Base-by-base conservation (phyloP, 208 protist genomes). In the Trypanosoma mega region DNA sequence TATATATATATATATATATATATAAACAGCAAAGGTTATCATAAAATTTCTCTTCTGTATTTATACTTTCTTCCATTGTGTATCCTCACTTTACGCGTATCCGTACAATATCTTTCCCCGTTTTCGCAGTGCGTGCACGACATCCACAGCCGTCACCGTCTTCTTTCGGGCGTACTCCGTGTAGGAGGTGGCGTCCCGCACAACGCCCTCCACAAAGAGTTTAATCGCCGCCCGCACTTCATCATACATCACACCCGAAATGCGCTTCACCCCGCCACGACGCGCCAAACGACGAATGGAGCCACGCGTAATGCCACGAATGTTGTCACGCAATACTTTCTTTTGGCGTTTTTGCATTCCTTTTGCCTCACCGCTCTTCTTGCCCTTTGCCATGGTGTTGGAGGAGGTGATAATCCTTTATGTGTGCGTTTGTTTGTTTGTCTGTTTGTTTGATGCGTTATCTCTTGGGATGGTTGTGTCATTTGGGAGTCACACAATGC, bases 61-160 rank as follows among this genome's bases (percentile, higher is more conserved):
- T 20, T 37, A 39, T 6, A 53, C 4, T 36, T 9, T 36, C 14
- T 33, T 14, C 9, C n/a, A n/a, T n/a, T n/a, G n/a, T n/a, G n/a
- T n/a, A n/a, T n/a, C n/a, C n/a, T n/a, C n/a, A 24, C 3, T 12
- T 64, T 34, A 66, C 14, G 51, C 82, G 66, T 90, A 94, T 50
- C 87, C 87, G 72, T 94, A 94, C 3, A 94, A 59, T 23, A 85
- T 87, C 62, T 80, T 69, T 31, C 87, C 87, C 49, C 78, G 80
- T 64, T 82, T 82, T 61, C 87, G 87, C 44, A 94, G 72, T 20
- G 87, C 84, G 59, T 87, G 83, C 43, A 92, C 82, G 39, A 94
- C 85, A 63, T 94, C 84, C 24, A 72, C 60, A 36, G 84, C 68
- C 31, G 82, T 92, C 24, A 90, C 82, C 55, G 87, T 92, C 54